Conservation (phyloP, 2,329 filamentous ascomycete genomes). For the Keithomyces neogunnii region DNA sequence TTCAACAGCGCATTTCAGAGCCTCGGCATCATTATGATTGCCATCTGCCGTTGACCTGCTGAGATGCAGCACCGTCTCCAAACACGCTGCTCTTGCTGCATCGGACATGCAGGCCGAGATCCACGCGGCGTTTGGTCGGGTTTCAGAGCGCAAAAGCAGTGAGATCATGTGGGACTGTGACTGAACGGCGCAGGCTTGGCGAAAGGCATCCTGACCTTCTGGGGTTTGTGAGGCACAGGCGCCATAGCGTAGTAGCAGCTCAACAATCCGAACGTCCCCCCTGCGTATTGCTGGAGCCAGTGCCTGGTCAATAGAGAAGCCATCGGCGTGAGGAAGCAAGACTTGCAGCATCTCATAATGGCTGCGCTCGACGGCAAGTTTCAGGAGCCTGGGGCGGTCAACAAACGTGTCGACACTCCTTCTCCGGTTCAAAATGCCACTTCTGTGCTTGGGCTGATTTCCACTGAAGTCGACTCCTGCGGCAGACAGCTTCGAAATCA, state of each 20-base stretch:
- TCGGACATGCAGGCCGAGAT: conserved; percentile 44
- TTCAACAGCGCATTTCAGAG: conserved; percentile 40
- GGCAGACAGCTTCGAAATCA: conserved; percentile 40
- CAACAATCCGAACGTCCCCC: conserved; percentile 33
- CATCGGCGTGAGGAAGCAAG: conserved; percentile 44
- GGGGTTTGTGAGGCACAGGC: conserved; percentile 38
- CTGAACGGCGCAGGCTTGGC: conserved; percentile 38
- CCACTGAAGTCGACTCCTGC: conserved; percentile 44
- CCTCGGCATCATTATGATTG: conserved; percentile 41
- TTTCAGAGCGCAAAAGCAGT: conserved; percentile 40
- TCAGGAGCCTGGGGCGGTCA: conserved; percentile 42
- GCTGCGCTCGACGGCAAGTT: conserved; percentile 40
- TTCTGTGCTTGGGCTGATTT: conserved; percentile 34
- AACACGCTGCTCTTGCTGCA: conserved; percentile 39
- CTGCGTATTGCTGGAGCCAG: conserved; percentile 40
- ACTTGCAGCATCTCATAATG: conserved; percentile 46
- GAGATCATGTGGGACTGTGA: conserved; percentile 37
- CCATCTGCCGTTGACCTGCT: conserved; percentile 45
- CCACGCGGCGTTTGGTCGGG: conserved; percentile 32
- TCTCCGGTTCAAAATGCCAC: conserved; percentile 37
- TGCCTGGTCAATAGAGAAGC: conserved; percentile 38
- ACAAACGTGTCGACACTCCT: conserved; percentile 39
- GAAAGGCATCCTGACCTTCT: conserved; percentile 45
- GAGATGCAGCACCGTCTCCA: conserved; percentile 41
- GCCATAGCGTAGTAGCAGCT: conserved; percentile 42